A percentile compares a stretch with the other conserved stretches of the same genome.
These are phyloP conservation scores for Suillus ampliporus DNA, from an alignment of 768 basidiomycete genomes.

Conservation along the genomic window DNA sequence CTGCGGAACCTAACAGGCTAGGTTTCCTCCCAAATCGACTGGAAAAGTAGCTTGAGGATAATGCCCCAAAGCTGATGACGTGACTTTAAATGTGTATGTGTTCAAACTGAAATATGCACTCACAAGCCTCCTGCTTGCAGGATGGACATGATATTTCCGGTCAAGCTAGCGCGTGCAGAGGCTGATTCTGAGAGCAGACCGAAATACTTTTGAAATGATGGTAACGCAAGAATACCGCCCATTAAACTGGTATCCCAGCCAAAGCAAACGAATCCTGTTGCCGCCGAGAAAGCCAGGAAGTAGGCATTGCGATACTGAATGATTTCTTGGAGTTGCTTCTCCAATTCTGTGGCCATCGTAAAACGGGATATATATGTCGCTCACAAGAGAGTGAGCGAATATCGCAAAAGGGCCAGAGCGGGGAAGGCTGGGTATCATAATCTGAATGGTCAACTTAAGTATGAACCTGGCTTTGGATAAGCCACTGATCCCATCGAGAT, in stretches of 20 bases:
- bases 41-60: slow-evolving; percentile 34
- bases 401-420: neutral
- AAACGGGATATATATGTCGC: neutral
- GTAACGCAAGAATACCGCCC: slow-evolving; percentile 40
- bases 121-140: slow-evolving; percentile 44
- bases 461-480: neutral
- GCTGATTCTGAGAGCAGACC: slow-evolving; percentile 35
- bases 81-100: neutral
- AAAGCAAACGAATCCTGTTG: slow-evolving; percentile 40
- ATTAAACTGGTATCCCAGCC: slow-evolving; percentile 45
- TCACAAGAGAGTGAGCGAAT: neutral
- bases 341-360: slow-evolving; percentile 22
- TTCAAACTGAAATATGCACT: slow-evolving; percentile 7
- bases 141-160: slow-evolving; percentile 44
- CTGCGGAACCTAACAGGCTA: slow-evolving; percentile 34
- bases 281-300: slow-evolving; percentile 38
- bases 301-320: slow-evolving; percentile 40
- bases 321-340: slow-evolving; percentile 24
- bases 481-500: neutral
- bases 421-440: neutral
- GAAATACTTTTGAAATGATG: slow-evolving; percentile 43
- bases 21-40: slow-evolving; percentile 43
- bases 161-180: slow-evolving; percentile 32
- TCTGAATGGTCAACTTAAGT: neutral
- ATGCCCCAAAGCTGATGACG: slow-evolving; percentile 33